Conservation (phyloP, 2,329 filamentous ascomycete species). For the Botrytis aclada region DNA sequence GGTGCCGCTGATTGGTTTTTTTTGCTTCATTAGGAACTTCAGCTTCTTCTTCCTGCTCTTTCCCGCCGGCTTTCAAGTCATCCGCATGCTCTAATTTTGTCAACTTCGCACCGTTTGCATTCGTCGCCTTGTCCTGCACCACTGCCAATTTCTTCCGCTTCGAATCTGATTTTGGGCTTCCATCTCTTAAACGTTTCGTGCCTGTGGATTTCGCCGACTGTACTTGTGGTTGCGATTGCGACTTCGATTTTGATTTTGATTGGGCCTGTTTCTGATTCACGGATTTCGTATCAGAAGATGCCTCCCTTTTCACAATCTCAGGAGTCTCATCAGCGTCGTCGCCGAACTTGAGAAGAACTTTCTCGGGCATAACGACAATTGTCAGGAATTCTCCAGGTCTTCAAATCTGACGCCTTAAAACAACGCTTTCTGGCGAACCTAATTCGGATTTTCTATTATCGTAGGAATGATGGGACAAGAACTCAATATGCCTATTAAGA, state of each 20-base stretch:
- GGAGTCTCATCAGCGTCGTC: slow-evolving; percentile 30
- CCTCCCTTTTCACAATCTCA: neutral
- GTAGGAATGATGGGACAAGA: neutral
- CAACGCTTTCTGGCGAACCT: neutral
- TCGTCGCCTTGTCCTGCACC: slow-evolving; percentile 28
- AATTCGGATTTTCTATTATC: neutral
- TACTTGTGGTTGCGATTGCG: slow-evolving; percentile 9
- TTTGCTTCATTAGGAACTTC: neutral
- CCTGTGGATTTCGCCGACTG: neutral
- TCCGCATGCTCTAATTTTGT: neutral
- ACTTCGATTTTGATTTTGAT: neutral
- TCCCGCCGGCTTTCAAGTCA: neutral
- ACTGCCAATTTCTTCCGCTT: slow-evolving; percentile 33
- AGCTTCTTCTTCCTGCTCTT: neutral
- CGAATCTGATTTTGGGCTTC: slow-evolving; percentile 26
- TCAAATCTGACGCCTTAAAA: neutral
- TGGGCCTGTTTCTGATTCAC: slow-evolving; percentile 30
- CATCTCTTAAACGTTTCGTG: slow-evolving; percentile 28
- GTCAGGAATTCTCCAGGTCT: neutral
- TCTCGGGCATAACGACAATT: slow-evolving; percentile 41
- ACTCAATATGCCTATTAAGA: neutral
- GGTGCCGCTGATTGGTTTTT: neutral
- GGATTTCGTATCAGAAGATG: neutral
- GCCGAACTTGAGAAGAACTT: slow-evolving; percentile 41
- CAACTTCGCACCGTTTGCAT: slow-evolving; percentile 21